Evolutionary conservation across 148 eudicot genomes (phyloP), one percentile per base, ranked within the genome.

Genomic region (Cornus controversa): DNA sequence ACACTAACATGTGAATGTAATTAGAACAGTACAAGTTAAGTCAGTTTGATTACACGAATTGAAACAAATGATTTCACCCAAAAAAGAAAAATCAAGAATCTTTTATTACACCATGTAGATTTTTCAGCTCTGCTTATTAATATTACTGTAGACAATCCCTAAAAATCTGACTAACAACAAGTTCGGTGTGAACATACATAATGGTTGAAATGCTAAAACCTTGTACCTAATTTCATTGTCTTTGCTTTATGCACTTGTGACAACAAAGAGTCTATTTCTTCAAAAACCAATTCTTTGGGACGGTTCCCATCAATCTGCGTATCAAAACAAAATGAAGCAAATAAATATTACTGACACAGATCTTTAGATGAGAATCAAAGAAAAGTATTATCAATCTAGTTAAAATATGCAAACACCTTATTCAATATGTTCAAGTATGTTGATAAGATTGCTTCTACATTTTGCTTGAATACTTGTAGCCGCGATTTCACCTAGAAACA

Each of bases 291-390:
- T 66, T 89, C 95, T 88, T 96, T 96, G 28, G 91, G 78, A 80
- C 90, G 90, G 81, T 96, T 93, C 73, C 99, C 98, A 86, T 96
- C 93, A 80, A 96, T 70, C 99, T 96, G 83, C 73, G 69, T 45
- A 29, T 63, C 14, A 57, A 71, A 66, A 54, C 77, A 79, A 27
- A 68, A 76, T 71, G 47, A 29, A 79, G 23, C 57, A 53, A 29
- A 84, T 24, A 29, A 80, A 75, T 42, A 72, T 80, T 79, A 78
- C 6, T 57, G 62, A 18, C 73, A 73, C 69, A 34, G 45, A 40
- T 45, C 31, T 26, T 70, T 66, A 53, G 69, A 66, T 63, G 23
- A 16, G 22, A 20, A 31, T 31, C 25, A 57, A 37, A 26, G 62
- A n/a, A 28, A 69, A 50, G 57, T 60, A 58, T 77, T 27, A 34